Percentiles rank a stretch among this genome's conserved stretches.
phyloP scores from a whole-genome alignment of 345 rosid genomes.

The Eucalyptus pauciflora region DNA sequence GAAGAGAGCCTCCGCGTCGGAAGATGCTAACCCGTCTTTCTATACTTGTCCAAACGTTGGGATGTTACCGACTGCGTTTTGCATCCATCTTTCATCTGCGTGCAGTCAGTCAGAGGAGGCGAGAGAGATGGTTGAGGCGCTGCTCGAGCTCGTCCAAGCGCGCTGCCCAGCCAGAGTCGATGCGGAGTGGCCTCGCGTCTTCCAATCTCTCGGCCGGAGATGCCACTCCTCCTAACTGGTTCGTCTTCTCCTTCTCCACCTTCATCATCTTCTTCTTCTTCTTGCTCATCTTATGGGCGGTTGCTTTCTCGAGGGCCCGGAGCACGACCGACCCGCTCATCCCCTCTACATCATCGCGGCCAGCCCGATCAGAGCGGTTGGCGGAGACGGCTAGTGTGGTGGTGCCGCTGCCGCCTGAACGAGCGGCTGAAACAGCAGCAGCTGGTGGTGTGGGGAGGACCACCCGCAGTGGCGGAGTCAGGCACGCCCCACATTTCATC shows the following conservation, averaged over 20 bases:
- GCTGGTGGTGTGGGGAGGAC: not conserved
- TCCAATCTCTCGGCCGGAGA: not conserved
- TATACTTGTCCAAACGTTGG: not conserved
- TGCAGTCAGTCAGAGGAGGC: not conserved
- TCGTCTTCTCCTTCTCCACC: not conserved
- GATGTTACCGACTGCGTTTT: not conserved
- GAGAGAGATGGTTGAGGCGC: not conserved
- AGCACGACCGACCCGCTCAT: constrained; percentile 49
- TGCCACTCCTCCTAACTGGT: not conserved
- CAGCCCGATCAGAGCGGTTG: not conserved
- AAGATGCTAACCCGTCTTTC: not conserved
- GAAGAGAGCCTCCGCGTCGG: not conserved
- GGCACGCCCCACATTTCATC: not conserved
- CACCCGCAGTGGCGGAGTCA: not conserved
- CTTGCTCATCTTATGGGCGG: constrained; percentile 23
- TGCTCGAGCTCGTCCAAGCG: not conserved
- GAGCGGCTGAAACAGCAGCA: not conserved
- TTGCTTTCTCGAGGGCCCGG: constrained; percentile 51
- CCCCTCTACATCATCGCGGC: not conserved
- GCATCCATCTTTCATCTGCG: not conserved
- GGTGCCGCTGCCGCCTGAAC: not conserved
- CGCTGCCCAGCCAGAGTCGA: not conserved
- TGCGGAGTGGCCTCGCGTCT: not conserved
- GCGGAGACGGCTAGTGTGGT: not conserved
- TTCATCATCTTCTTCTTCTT: constrained; percentile 6